A percentile compares a stretch with the other conserved stretches of the same genome.
Evolutionary conservation across 2,329 filamentous ascomycete genomes (phyloP).

Genomic region (Curvularia lunata): DNA sequence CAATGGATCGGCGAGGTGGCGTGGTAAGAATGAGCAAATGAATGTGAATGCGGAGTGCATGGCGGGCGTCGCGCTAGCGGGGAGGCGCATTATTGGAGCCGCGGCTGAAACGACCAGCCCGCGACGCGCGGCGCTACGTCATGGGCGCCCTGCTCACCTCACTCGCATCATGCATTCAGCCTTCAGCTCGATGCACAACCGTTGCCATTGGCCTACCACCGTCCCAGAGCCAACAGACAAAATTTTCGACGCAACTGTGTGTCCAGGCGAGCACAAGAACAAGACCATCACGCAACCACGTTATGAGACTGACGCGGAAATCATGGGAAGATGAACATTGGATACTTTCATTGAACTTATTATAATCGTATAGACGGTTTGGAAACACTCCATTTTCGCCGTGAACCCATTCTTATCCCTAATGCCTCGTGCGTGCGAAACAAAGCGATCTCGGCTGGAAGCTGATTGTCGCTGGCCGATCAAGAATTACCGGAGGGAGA

Average conservation of each 20-base stretch:
- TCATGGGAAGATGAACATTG: neutral
- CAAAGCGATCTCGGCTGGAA: slow-evolving; percentile 18
- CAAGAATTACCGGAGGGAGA: slow-evolving; percentile 11
- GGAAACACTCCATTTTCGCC: slow-evolving; percentile 2
- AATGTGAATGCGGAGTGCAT: slow-evolving; percentile 5
- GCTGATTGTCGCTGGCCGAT: slow-evolving; percentile 12
- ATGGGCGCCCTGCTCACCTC: slow-evolving; percentile 5
- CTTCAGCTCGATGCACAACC: neutral
- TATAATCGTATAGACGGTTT: slow-evolving; percentile 11
- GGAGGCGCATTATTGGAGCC: slow-evolving; percentile 2
- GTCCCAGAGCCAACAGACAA: neutral
- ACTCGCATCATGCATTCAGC: neutral
- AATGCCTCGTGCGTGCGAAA: slow-evolving; percentile 19
- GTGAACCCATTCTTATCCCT: slow-evolving; percentile 9
- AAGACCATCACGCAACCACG: neutral
- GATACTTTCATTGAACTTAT: slow-evolving; percentile 14
- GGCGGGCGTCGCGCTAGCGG: neutral
- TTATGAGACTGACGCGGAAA: neutral
- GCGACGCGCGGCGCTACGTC: slow-evolving; percentile 12
- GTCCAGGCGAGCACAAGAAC: neutral
- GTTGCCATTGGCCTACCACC: neutral
- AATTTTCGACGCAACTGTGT: neutral
- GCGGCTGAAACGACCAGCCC: slow-evolving; percentile 3
- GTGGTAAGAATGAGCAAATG: neutral
- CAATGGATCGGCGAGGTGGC: neutral